Conservation (phyloP, 257 asterid genomes). For the Nicotiana benthamiana region DNA sequence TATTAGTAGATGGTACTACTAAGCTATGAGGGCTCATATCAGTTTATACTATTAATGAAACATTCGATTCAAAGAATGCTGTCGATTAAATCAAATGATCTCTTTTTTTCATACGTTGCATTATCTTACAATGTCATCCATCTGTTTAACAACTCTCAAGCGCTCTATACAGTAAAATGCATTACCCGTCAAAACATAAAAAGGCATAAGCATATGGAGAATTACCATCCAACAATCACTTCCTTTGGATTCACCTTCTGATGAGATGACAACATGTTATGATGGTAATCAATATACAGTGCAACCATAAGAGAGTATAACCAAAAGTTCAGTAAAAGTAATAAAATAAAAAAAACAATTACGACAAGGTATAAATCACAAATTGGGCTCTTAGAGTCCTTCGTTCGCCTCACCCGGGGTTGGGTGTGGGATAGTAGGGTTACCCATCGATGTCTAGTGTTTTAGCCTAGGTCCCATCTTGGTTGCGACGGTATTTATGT, state of each 20-base stretch:
- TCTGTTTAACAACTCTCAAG: neutral
- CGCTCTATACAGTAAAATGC: neutral
- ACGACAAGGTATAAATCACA: neutral
- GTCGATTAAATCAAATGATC: neutral
- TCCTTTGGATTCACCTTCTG: slow-evolving; percentile 96
- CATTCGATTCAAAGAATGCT: neutral
- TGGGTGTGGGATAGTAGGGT: no score
- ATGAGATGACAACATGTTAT: slow-evolving; percentile 79
- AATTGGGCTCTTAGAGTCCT: no score
- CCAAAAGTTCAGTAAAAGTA: neutral
- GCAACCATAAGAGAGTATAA: slow-evolving; percentile 57
- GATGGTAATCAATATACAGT: slow-evolving; percentile 92
- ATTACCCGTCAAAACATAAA: neutral
- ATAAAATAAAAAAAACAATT: neutral
- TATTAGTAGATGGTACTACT: neutral
- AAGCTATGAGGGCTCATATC: neutral
- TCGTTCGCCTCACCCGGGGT: no score
- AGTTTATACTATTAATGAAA: neutral
- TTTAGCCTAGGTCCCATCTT: no score
- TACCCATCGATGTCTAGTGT: no score
- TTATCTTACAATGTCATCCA: neutral
- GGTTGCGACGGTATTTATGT: no score
- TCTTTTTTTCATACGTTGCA: neutral
- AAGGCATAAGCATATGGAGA: neutral
- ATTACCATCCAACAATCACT: slow-evolving; percentile 94